Conservation (phyloP, 306 rosid genomes). For the Sphenostylis stenocarpa region DNA sequence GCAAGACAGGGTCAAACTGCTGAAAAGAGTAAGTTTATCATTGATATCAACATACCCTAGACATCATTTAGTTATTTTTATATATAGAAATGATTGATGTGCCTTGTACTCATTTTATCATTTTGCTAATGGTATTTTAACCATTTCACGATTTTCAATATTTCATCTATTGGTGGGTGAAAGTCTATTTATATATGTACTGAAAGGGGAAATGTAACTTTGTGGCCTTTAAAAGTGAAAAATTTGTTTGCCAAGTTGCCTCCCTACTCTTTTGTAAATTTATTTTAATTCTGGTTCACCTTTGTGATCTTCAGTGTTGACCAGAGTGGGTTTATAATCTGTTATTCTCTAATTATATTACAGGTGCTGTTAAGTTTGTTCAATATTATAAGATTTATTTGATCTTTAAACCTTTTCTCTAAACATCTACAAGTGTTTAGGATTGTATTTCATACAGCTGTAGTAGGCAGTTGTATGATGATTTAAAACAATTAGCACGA, state of each 20-base stretch:
- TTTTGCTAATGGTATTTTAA: constrained; percentile 9
- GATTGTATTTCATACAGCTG: constrained; percentile 9
- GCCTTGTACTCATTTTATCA: not conserved
- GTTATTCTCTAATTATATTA: not conserved
- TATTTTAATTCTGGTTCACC: not conserved
- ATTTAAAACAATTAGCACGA: constrained; percentile 2
- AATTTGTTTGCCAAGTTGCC: not conserved
- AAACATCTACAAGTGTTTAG: constrained; percentile 20
- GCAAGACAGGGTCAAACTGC: constrained; percentile 88
- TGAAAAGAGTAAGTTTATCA: constrained; percentile 70
- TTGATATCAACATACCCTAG: constrained; percentile 23
- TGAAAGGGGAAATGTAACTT: not conserved
- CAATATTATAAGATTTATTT: constrained; percentile 5
- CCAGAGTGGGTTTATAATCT: not conserved
- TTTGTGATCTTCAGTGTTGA: constrained; percentile 26
- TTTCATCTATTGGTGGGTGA: not conserved
- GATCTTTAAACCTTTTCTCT: not conserved
- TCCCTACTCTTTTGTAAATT: not conserved
- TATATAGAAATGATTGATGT: not conserved
- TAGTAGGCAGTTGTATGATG: constrained; percentile 18
- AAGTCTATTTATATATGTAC: not conserved
- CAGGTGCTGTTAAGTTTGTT: not conserved
- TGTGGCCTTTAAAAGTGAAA: constrained; percentile 9
- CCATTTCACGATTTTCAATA: not conserved
- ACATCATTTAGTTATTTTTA: not conserved